Conservation (phyloP, 192 early-diverging fungal species). For the Coemansia sp. region DNA sequence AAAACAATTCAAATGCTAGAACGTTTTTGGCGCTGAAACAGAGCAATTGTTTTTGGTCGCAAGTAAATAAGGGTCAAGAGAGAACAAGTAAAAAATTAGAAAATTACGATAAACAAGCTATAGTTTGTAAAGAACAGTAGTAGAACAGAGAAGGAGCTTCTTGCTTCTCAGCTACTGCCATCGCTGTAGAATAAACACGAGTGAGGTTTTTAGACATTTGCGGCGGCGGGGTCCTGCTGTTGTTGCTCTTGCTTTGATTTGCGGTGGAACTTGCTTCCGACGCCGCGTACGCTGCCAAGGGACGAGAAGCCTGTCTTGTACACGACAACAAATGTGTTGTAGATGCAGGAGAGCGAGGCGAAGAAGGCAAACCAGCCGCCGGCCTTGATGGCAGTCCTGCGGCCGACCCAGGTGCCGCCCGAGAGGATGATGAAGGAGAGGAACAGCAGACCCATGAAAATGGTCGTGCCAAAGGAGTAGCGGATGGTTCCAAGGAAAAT, state of each 20-base stretch:
- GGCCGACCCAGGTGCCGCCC: constrained; percentile 62
- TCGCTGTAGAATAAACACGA: background rate
- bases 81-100: background rate
- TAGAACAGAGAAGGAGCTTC: background rate
- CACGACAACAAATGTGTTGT: constrained; percentile 56
- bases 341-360: constrained; percentile 74
- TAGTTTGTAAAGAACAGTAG: constrained; percentile 1
- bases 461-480: constrained; percentile 59
- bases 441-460: constrained; percentile 64
- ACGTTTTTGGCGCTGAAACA: too few relatives aligned
- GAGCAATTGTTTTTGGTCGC: too few relatives aligned
- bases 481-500: constrained; percentile 67
- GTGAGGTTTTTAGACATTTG: constrained; percentile 18
- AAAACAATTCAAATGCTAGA: too few relatives aligned
- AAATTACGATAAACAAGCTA: constrained; percentile 14
- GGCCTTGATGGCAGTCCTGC: constrained; percentile 57
- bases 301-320: constrained; percentile 49
- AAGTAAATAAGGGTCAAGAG: too few relatives aligned
- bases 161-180: background rate
- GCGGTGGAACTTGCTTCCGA: constrained; percentile 38
- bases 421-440: constrained; percentile 70
- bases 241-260: constrained; percentile 26
- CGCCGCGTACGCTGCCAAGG: constrained; percentile 23
- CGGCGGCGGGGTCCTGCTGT: constrained; percentile 47
- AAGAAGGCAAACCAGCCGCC: constrained; percentile 78